Conservation (phyloP, 805 yeast species). For the Ogataea methanolica region DNA sequence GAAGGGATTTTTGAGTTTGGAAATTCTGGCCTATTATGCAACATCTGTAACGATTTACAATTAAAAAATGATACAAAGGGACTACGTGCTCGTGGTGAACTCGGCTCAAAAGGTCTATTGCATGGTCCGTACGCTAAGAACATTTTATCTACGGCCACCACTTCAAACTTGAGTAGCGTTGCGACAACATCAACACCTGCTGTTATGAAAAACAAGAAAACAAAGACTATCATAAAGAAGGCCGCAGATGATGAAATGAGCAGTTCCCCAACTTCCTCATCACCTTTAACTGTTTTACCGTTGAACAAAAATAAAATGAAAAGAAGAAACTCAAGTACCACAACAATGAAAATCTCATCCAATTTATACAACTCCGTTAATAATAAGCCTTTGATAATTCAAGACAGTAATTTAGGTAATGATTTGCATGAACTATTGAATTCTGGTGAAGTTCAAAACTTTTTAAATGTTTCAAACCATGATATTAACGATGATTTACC, state of each 20-base stretch:
- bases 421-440: background rate
- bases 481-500: conserved; percentile 5
- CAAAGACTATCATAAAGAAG: conserved; percentile 4
- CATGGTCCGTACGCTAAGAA: conserved; percentile 26
- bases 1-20: conserved; percentile 32
- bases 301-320: conserved; percentile 4
- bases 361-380: too few species aligned
- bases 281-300: conserved; percentile 10
- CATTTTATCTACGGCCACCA: background rate
- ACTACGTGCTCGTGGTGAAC: conserved; percentile 28
- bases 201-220: conserved; percentile 11
- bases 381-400: background rate
- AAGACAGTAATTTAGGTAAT: background rate
- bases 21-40: conserved; percentile 31
- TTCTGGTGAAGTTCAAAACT: background rate
- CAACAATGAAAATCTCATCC: too few species aligned
- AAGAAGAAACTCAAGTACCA: background rate
- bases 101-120: conserved; percentile 29
- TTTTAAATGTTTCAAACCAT: background rate
- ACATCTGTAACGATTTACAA: conserved; percentile 24
- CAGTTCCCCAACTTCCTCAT: conserved; percentile 6
- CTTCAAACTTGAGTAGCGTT: background rate
- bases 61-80: conserved; percentile 18
- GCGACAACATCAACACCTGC: background rate
- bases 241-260: conserved; percentile 5